phyloP scores from a whole-genome alignment of 1,284 basidiomycete genomes.

The Cryptococcus sp. region DNA sequence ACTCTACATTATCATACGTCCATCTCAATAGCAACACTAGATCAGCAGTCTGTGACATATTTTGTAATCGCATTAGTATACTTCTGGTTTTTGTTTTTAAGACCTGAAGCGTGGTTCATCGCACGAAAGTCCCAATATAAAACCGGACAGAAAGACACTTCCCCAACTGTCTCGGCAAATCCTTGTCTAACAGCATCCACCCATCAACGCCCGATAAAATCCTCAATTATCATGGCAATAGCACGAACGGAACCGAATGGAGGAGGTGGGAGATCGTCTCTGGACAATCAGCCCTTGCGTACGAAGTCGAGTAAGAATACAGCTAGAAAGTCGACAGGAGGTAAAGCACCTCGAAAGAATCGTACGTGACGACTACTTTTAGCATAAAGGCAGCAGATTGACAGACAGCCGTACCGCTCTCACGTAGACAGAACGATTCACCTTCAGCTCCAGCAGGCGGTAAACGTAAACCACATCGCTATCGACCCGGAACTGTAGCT shows the following conservation, averaged over 20 bases:
- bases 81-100: no score
- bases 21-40: no score
- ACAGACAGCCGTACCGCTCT: slow-evolving; percentile 1
- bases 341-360: slow-evolving; percentile 26
- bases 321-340: slow-evolving; percentile 39
- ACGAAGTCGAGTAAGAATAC: slow-evolving; percentile 24
- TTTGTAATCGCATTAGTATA: no score
- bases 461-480: slow-evolving; percentile 51
- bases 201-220: no score
- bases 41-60: no score
- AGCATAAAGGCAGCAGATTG: not conserved
- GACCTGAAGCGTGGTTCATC: no score
- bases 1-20: no score
- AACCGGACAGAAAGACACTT: no score
- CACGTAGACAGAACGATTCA: not conserved
- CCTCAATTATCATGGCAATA: not conserved
- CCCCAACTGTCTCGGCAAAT: no score
- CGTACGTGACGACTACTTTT: slow-evolving; percentile 2
- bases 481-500: slow-evolving; percentile 80
- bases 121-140: no score
- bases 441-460: slow-evolving; percentile 3
- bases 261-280: not conserved
- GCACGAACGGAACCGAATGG: not conserved
- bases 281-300: no score
- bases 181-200: no score